Evolutionary conservation across 2,329 filamentous ascomycete species (phyloP).

Genomic region (Penicillium sp.): DNA sequence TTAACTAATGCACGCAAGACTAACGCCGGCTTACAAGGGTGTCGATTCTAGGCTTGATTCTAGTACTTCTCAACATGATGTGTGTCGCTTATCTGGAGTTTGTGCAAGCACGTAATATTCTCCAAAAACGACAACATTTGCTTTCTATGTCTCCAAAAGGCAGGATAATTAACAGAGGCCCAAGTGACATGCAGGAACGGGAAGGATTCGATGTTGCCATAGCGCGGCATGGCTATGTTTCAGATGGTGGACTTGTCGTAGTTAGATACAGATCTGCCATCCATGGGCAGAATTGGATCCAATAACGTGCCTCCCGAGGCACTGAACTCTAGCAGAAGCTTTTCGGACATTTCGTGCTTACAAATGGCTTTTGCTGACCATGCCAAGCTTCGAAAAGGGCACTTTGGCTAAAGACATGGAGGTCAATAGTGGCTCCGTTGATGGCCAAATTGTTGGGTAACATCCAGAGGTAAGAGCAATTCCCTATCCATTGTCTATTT

Average conservation of each 20-base stretch:
- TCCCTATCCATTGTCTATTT: background rate
- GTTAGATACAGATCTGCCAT: background rate
- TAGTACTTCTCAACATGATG: background rate
- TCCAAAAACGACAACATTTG: slow-evolving; percentile 26
- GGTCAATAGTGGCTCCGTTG: slow-evolving; percentile 8
- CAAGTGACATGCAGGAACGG: background rate
- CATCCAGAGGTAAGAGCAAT: slow-evolving; percentile 13
- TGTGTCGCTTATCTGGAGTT: slow-evolving; percentile 1
- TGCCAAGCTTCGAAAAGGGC: slow-evolving; percentile 18
- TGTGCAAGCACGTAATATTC: slow-evolving; percentile 34
- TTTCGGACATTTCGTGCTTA: background rate
- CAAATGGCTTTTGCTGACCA: background rate
- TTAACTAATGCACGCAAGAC: background rate
- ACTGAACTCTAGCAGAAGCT: background rate
- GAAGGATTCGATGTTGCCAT: slow-evolving; percentile 13
- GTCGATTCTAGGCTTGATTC: background rate
- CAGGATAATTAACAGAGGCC: background rate
- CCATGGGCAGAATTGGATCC: background rate
- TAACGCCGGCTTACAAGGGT: too few species aligned
- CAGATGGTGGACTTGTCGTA: background rate
- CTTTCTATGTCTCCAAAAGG: background rate
- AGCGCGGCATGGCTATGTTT: slow-evolving; percentile 7
- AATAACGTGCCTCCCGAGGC: background rate
- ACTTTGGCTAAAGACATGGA: slow-evolving; percentile 18
- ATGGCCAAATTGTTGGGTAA: background rate